Evolutionary conservation across 2,329 filamentous ascomycete species (phyloP), one percentile per base, ranked within the genome.

Genomic region (Cladosporium cucumerinum): DNA sequence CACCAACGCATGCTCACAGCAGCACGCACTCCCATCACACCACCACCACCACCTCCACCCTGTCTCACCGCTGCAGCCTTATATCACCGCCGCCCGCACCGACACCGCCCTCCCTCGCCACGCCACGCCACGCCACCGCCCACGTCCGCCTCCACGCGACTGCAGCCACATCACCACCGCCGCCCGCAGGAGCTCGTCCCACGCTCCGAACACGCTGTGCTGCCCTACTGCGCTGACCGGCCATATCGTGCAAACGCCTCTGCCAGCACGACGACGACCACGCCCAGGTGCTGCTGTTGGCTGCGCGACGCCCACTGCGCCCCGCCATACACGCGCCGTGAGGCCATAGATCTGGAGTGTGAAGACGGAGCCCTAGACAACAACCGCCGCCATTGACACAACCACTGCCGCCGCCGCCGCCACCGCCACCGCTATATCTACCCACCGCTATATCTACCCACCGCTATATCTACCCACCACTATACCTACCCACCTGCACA

Each of bases 11-110:
- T 26, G 30, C 32, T 36, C n/a, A 30, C 52, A 25, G 52, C 54
- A 34, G 32, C 28, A 59, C 52, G 11, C 36, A n/a, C 36, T 43
- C 36, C 18, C 39, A 46, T 46, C 39, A 46, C 39, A 46, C 39
- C 39, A 46, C 39, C n/a, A 12, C 39, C 39, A 39, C 34, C 36
- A 8, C 18, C 36, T 18, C 21, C 36, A 11, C 51, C 26, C 48
- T 61, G 25, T 54, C 59, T 54, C 34, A 49, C 48, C 32, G 30
- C 28, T 23, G 59, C 59, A 61, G 28, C 48, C 51, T 61, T 61
- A 39, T 48, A 61, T 61, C 59, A 43, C 59, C 46, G 14, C 21
- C 46, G 2, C 12, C 18, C 11, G 26, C 57, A 39, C 59, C n/a
- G 28, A 49, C 26, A 18, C 58, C 58, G 32, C 58, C 28, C 28